Evolutionary conservation across 768 basidiomycete genomes (phyloP), one percentile per base, ranked within the genome.

Genomic region (Albatrellus ellisii): DNA sequence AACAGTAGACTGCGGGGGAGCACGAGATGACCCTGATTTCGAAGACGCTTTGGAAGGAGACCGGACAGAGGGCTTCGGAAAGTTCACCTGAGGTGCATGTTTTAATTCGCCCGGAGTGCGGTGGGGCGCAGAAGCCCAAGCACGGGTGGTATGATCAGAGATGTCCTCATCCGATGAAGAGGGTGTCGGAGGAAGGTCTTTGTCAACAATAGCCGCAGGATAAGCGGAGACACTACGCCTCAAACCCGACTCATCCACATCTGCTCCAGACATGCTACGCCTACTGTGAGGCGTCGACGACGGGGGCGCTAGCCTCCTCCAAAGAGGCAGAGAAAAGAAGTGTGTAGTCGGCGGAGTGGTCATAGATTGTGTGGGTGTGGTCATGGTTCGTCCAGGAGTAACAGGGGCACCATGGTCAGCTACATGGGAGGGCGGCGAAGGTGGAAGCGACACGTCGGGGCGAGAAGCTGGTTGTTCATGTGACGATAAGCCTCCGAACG

Each of bases 301-400:
- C 36, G 60, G 55, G 25, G 59, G 53, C 22, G 59, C 61, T 46
- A 70, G 76, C 50, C 71, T 77, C 52, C 65, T 71, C 79, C 78
- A 80, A 46, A 68, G 64, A 12, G 79, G 75, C 20, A 78, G 58
- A 18, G 79, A 76, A 58, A 83, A 75, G 59, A 82, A 75, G 58
- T 75, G 75, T 18, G 73, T 69, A 10, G 71, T 63, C 10, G 69
- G 67, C 39, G 64, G 62, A 10, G 69, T 67, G n/a, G 72, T 67
- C 18, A 65, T 63, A 68, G 6, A 35, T 39, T n/a, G 36, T 41
- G 18, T 21, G 26, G 36, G 36, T 25, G 29, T 42, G 11, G 46
- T 17, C 17, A 41, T 39, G 22, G 46, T 31, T 15, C 31, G 31
- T 15, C 41, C 42, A 42, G 43, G 36, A 34, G 27, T 36, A 1